Evolutionary conservation across 2,329 filamentous ascomycete genomes (phyloP), one percentile per base, ranked within the genome.

Genomic region (Cercospora sp.): DNA sequence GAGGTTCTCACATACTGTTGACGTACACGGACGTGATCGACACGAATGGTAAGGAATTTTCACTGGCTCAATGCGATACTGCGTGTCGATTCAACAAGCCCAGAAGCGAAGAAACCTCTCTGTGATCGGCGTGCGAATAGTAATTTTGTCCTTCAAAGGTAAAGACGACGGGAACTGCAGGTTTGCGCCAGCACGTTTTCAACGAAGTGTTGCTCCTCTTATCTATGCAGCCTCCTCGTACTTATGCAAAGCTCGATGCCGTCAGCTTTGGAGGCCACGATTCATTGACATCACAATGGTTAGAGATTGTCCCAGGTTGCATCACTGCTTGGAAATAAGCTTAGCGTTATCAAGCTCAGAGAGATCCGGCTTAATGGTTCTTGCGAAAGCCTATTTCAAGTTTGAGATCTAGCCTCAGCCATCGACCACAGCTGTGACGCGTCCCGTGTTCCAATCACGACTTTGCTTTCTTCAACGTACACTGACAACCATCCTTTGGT

Each of bases 371-470:
- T 18, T 13, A 59, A 59, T 59, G 3, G 55, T 59, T 59, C 55
- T 33, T 59, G 55, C 55, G 55, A 13, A 59, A 59, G 55, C 55
- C 55, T 36, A 59, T 59, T 59, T 59, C 23, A 6, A 55, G 48
- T n/a, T 1, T 36, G 55, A 36, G 30, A 59, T 36, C 55, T 59
- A 59, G 55, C 55, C 55, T n/a, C 16, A n/a, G 55, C 55, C 55
- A 36, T 59, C 30, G 30, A 18, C 18, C 28, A 53, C 18, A 20
- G 28, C 30, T 36, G 30, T 59, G 28, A 59, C 55, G 55, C 55
- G 55, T 28, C 55, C 55, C 9, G 10, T 1, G 26, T 13, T 5
- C 55, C 28, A 33, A n/a, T 23, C 30, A 20, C 26, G 36, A n/a
- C 7, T n/a, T 18, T 10, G 9, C 26, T 23, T 53, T 12, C 18